Conservation (phyloP, 805 yeast genomes). For the Saccharomycopsis microspora region DNA sequence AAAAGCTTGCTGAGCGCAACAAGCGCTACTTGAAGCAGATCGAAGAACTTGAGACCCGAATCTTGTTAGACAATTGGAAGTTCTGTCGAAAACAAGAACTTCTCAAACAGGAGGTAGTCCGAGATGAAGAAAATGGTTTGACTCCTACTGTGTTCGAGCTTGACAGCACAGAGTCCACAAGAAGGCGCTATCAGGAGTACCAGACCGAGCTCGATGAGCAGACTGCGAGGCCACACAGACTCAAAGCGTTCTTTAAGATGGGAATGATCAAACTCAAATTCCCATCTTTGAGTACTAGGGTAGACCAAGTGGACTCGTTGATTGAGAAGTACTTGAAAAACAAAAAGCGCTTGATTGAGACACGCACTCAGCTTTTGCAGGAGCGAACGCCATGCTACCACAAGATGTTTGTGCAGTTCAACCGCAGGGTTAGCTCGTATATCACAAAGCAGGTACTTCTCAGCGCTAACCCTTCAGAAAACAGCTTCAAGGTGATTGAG, state of each 20-base stretch:
- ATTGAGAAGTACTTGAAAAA: constrained; percentile 3
- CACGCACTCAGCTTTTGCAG: constrained; percentile 6
- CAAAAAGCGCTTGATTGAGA: background rate
- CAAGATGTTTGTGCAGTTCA: constrained; percentile 54
- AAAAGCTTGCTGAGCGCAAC: constrained; percentile 23
- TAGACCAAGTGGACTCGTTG: background rate
- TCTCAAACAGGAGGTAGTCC: background rate
- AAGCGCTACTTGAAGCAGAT: constrained; percentile 22
- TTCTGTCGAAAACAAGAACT: constrained; percentile 3
- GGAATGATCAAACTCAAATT: background rate
- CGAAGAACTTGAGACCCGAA: constrained; percentile 29
- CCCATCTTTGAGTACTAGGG: background rate
- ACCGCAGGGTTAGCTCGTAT: constrained; percentile 43
- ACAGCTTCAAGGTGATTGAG: constrained; percentile 35
- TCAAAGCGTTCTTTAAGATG: constrained; percentile 7
- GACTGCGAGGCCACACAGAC: background rate
- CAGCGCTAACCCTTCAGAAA: constrained; percentile 29
- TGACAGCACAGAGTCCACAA: background rate
- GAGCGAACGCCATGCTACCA: constrained; percentile 18
- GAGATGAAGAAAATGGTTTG: background rate
- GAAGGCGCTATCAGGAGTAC: background rate
- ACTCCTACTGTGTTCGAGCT: background rate
- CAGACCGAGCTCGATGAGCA: background rate
- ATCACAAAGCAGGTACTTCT: constrained; percentile 51
- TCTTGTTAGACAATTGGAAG: constrained; percentile 18